Evolutionary conservation across 2,329 filamentous ascomycete species (phyloP).

Genomic region (Hymenoscyphus linearis): DNA sequence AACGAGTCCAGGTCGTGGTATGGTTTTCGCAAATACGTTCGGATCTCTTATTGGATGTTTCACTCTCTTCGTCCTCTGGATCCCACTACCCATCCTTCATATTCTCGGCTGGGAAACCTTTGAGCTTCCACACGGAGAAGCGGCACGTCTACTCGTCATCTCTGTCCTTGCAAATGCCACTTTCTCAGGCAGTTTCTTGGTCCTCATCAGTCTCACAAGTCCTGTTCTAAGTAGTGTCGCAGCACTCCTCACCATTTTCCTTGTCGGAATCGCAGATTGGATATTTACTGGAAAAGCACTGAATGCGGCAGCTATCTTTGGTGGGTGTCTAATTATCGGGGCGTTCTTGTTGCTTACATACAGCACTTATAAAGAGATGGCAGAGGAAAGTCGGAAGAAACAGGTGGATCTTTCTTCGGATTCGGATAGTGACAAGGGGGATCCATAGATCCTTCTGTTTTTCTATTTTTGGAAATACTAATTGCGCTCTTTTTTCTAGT

Average conservation of each 20-base stretch:
- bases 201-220: constrained; percentile 86
- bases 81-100: constrained; percentile 83
- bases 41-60: constrained; percentile 82
- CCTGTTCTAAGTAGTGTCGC: constrained; percentile 91
- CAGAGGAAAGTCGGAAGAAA: constrained; percentile 68
- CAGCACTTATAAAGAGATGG: constrained; percentile 92
- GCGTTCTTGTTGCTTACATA: constrained; percentile 85
- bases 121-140: constrained; percentile 70
- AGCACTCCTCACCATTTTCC: constrained; percentile 90
- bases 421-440: constrained; percentile 37
- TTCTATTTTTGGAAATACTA: background rate
- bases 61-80: constrained; percentile 83
- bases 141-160: constrained; percentile 73
- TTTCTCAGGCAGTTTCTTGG: constrained; percentile 89
- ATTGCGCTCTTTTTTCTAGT: background rate
- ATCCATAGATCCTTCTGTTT: background rate
- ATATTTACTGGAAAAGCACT: constrained; percentile 72
- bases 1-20: constrained; percentile 75
- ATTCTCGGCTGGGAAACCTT: constrained; percentile 74
- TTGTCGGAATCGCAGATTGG: constrained; percentile 91
- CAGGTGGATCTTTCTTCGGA: constrained; percentile 35
- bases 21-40: constrained; percentile 92
- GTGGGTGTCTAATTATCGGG: constrained; percentile 80
- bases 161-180: constrained; percentile 82
- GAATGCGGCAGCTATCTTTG: constrained; percentile 67